Evolutionary conservation across 306 rosid species (phyloP), one percentile per base, ranked within the genome.

Genomic region (Malus asiatica): DNA sequence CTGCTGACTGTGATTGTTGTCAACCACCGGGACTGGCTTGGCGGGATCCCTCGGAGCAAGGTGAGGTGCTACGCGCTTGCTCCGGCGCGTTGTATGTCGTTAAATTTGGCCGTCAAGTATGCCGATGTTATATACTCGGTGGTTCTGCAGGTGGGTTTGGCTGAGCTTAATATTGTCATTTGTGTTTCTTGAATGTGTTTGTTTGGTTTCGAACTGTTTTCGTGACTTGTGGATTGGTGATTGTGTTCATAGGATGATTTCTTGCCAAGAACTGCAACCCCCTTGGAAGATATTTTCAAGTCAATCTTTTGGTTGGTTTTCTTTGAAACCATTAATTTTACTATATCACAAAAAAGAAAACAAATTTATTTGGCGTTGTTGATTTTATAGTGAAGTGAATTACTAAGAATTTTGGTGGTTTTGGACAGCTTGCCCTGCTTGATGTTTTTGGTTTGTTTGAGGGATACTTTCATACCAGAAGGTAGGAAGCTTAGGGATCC

Each of bases 391-490:
- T 66, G 78, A 81, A 76, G 84, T 88, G 19, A 77, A 83, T 79
- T 77, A 78, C 81, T 65, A 88, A 87, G 85, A 79, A 82, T 88
- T 48, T 14, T 89, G 86, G 82, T 87, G 88, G 81, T 88, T 16
- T 90, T 86, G 70, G 78, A 87, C 97, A 91, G 98, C 85, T 90
- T 94, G 97, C 98, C 98, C 52, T 94, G 97, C 95, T 86, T 94
- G 30, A 70, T 94, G 38, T 89, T 90, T 87, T 62, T 90, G 89
- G 90, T 94, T 74, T 94, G 97, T 89, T 79, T 94, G 93, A 87
- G 97, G 80, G 97, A 94, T 76, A 94, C 98, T 79, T 94, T 94
- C 89, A 80, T 92, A 76, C 92, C 96, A 0, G 98, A 94, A 68
- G 90, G 83, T 73, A 83, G 95, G 82, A 94, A 94, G 89, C 95